Conservation (phyloP, 805 yeast species). For the Candida koratica region DNA sequence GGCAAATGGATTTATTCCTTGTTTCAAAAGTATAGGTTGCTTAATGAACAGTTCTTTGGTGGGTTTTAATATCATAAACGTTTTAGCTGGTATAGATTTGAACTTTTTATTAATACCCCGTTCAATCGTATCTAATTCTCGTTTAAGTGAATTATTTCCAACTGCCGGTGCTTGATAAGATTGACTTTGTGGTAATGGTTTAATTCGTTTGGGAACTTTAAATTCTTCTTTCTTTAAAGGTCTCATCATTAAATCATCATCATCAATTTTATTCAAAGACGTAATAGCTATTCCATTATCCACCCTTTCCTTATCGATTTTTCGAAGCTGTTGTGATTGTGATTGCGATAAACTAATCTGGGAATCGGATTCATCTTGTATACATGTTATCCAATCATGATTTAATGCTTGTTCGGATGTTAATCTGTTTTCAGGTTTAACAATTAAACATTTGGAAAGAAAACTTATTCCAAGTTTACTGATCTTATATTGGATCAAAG, state of each 20-base stretch:
- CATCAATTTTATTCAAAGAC: slow-evolving; percentile 39
- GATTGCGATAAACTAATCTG: slow-evolving; percentile 60
- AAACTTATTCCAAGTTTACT: slow-evolving; percentile 71
- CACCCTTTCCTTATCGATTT: slow-evolving; percentile 30
- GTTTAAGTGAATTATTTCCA: not conserved
- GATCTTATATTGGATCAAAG: slow-evolving; percentile 61
- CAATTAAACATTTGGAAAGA: slow-evolving; percentile 64
- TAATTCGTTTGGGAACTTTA: slow-evolving; percentile 42
- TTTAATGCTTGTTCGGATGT: slow-evolving; percentile 71
- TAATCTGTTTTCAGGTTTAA: slow-evolving; percentile 68
- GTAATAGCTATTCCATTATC: slow-evolving; percentile 27
- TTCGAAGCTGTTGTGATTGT: slow-evolving; percentile 59
- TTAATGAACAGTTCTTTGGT: slow-evolving; percentile 41
- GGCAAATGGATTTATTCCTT: slow-evolving; percentile 61
- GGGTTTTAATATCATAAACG: slow-evolving; percentile 60
- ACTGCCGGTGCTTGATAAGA: slow-evolving; percentile 15
- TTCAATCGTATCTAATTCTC: slow-evolving; percentile 2
- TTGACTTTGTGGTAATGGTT: slow-evolving; percentile 42
- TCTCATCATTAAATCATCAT: slow-evolving; percentile 38
- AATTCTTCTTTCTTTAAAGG: slow-evolving; percentile 37
- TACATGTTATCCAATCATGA: slow-evolving; percentile 72
- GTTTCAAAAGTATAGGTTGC: slow-evolving; percentile 56
- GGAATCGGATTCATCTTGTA: slow-evolving; percentile 20
- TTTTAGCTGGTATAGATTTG: slow-evolving; percentile 45
- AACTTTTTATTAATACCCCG: slow-evolving; percentile 1